Percentiles rank a stretch among this genome's conserved stretches.
phyloP scores from a whole-genome alignment of 169 alveolate genomes.

The Plasmodium chabaudi region DNA sequence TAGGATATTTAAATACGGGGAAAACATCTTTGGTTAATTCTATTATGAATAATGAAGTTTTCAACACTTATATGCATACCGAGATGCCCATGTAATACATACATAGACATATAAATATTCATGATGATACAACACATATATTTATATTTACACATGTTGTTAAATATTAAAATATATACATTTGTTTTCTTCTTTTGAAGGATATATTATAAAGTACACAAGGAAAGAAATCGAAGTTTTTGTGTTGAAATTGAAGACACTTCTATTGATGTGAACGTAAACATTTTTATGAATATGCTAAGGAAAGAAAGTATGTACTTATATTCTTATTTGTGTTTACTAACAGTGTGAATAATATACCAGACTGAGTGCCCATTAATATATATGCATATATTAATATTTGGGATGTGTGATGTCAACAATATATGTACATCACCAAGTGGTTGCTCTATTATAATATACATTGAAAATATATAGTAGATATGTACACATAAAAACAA shows the following conservation, averaged over 20 bases:
- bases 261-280: constrained; percentile 55
- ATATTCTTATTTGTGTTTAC: not conserved
- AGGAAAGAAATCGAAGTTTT: constrained; percentile 37
- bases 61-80: constrained; percentile 41
- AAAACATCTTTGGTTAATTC: constrained; percentile 61
- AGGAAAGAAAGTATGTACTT: constrained; percentile 55
- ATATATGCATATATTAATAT: constrained; percentile 1
- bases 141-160: not conserved
- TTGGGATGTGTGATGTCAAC: not conserved
- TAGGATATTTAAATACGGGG: constrained; percentile 71
- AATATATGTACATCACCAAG: not conserved
- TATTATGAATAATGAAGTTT: constrained; percentile 64
- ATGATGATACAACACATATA: not conserved
- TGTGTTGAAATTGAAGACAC: constrained; percentile 76
- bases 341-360: not conserved
- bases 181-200: constrained; percentile 17
- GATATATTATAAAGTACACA: constrained; percentile 61
- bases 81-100: constrained; percentile 51
- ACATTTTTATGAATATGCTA: constrained; percentile 38
- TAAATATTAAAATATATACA: constrained; percentile 1
- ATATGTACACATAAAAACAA: too few relatives aligned
- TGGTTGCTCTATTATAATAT: too few relatives aligned
- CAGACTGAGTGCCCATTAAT: constrained; percentile 1
- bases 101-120: constrained; percentile 10
- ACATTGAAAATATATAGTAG: too few relatives aligned